Conservation (phyloP, 352 stramenopile species). For the Globisporangium cylindrosporum region DNA sequence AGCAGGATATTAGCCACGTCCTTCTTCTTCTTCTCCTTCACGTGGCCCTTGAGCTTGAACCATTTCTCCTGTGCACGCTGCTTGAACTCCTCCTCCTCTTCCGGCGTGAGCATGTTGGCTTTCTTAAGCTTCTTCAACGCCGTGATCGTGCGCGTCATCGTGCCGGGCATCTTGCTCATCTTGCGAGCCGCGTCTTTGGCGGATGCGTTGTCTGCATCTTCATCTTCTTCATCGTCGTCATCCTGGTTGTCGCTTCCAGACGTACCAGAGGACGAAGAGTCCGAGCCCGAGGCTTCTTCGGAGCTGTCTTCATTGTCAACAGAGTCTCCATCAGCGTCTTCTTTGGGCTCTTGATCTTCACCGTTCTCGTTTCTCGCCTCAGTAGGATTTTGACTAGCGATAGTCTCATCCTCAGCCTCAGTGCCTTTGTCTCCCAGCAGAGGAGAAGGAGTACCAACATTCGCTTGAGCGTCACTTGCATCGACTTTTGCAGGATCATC, state of each 20-base stretch:
- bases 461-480: background rate
- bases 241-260: slow-evolving; percentile 9
- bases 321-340: background rate
- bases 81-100: slow-evolving; percentile 63
- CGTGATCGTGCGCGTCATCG: slow-evolving; percentile 56
- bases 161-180: slow-evolving; percentile 8
- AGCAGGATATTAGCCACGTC: slow-evolving; percentile 70
- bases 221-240: background rate
- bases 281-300: background rate
- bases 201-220: background rate
- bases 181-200: background rate
- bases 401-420: background rate
- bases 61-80: slow-evolving; percentile 63
- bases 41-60: slow-evolving; percentile 66
- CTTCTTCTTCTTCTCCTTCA: slow-evolving; percentile 80
- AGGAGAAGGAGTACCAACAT: background rate
- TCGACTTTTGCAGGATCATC: background rate
- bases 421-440: background rate
- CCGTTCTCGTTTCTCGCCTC: background rate
- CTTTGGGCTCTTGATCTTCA: background rate
- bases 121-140: slow-evolving; percentile 69
- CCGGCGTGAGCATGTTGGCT: slow-evolving; percentile 50
- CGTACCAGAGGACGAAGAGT: slow-evolving; percentile 4
- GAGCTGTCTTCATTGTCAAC: background rate
- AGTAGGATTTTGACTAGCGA: background rate